Evolutionary conservation across 345 rosid genomes (phyloP), one percentile per base, ranked within the genome.

Genomic region (Gynandropsis gynandra): DNA sequence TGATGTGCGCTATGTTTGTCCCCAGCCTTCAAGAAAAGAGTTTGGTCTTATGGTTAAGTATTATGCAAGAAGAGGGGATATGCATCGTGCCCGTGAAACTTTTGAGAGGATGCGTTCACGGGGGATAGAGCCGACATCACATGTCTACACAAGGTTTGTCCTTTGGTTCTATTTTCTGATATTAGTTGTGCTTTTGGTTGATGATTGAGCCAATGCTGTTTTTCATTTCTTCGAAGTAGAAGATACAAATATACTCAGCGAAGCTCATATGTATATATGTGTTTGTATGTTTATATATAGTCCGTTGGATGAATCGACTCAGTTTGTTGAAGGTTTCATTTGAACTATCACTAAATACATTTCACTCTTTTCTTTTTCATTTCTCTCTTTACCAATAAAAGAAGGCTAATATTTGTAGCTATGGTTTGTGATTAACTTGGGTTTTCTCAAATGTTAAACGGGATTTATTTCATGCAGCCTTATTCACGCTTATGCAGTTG

Each of bases 401-500:
- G n/a, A n/a, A n/a, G n/a, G 41, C 2, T 24, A 24, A 24, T 44
- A n/a, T 29, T 39, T 54, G 47, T 54, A 10, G 10, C 6, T 41
- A 20, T 40, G 29, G 16, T 47, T n/a, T 65, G 55, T 53, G 16
- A 38, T 32, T 20, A 47, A 56, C 33, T 67, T 61, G 16, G 42
- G 46, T 7, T 59, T 45, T 36, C 35, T 66, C 11, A 19, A 50
- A 53, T 40, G 56, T 72, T 82, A 54, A 74, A 68, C 42, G 40
- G 69, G 50, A 69, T 72, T 71, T 59, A 70, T 76, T 78, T 73
- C 61, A 65, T 84, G 93, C 96, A 92, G 98, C 87, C 96, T 92
- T 77, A 76, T 92, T 74, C 89, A 84, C 77, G 96, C 95, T 50
- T 92, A 87, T 72, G 84, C 96, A 74, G 93, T 87, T 69, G 96